These are phyloP conservation scores for Vitis labrusca DNA, from an alignment of 164 flowering plant genomes.

Conservation along the genomic window DNA sequence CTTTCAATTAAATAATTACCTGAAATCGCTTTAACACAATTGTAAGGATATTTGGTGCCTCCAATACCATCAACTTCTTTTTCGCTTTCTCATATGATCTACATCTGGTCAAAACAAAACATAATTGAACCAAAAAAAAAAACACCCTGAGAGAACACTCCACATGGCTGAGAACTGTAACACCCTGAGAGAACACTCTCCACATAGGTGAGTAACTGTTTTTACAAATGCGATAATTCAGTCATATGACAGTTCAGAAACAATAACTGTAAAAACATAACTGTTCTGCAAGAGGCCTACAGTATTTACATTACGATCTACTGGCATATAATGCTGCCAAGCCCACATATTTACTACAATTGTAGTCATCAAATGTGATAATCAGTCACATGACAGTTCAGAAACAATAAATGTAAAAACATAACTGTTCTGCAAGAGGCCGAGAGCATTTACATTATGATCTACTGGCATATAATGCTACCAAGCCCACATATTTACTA, in stretches of 20 bases:
- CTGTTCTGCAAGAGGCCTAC: background rate
- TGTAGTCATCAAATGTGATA: background rate
- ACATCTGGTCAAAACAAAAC: constrained; percentile 50
- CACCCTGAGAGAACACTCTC: background rate
- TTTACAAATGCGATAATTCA: background rate
- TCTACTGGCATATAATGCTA: too few species aligned
- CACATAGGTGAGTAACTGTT: too few species aligned
- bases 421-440: background rate
- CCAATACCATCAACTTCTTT: constrained; percentile 72
- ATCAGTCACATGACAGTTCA: background rate
- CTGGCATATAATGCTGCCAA: too few species aligned
- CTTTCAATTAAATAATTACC: constrained; percentile 34
- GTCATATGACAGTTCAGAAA: background rate
- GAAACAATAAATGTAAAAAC: background rate
- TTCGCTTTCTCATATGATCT: constrained; percentile 80
- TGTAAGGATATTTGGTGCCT: constrained; percentile 90
- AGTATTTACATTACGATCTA: background rate
- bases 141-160: too few species aligned
- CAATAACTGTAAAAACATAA: background rate
- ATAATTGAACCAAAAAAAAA: too few species aligned
- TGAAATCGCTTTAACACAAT: constrained; percentile 82
- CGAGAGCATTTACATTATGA: background rate
- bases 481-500: too few species aligned
- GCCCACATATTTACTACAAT: too few species aligned
- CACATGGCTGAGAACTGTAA: background rate